Evolutionary conservation across 768 basidiomycete genomes (phyloP).

Genomic region (Dioszegia hungarica): DNA sequence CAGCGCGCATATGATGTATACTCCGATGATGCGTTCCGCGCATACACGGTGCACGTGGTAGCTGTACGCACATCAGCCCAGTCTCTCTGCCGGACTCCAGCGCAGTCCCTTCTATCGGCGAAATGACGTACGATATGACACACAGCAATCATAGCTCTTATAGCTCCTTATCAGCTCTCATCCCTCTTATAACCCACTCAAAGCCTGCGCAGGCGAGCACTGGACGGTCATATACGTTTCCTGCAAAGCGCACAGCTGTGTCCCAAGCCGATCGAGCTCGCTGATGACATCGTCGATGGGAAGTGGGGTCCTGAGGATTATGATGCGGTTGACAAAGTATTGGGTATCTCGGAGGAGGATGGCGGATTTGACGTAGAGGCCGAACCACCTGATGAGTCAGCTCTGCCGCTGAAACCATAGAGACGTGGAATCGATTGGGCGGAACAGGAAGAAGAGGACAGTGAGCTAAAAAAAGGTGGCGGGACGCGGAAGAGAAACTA

Average conservation of each 20-base stretch:
- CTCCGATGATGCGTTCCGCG: neutral
- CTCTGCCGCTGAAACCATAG: too few relatives aligned
- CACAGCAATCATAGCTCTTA: neutral
- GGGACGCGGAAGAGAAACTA: too few relatives aligned
- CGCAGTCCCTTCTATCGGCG: too few relatives aligned
- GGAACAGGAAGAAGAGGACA: too few relatives aligned
- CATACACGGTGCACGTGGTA: neutral
- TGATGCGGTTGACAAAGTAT: neutral
- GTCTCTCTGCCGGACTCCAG: too few relatives aligned
- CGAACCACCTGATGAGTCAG: neutral
- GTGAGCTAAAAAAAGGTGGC: neutral
- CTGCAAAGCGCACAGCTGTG: neutral
- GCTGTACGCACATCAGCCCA: neutral
- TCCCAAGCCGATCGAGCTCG: neutral
- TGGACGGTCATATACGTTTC: neutral
- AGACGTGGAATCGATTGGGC: too few relatives aligned
- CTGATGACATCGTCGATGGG: neutral
- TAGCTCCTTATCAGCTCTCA: neutral
- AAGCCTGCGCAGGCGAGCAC: neutral
- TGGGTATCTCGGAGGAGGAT: neutral
- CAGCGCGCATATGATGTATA: neutral
- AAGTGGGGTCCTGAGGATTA: neutral
- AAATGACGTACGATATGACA: neutral
- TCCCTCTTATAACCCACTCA: neutral
- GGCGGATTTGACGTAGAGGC: neutral